These are phyloP conservation scores for Obba rivulosa DNA, from an alignment of 768 basidiomycete genomes.

Conservation along the genomic window DNA sequence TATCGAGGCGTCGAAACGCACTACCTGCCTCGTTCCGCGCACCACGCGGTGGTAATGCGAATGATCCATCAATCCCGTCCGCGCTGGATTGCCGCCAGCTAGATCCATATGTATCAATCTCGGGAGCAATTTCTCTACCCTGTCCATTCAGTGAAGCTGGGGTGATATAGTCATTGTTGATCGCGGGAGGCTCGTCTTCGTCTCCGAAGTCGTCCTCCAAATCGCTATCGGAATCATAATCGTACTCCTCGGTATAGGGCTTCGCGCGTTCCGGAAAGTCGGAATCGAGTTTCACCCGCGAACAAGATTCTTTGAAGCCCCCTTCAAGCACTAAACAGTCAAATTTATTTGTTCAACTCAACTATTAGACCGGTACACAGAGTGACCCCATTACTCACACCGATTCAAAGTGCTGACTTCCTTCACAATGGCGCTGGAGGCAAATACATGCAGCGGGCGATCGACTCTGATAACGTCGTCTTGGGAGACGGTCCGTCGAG, in stretches of 20 bases:
- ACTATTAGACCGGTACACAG: background rate
- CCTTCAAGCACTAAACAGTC: slow-evolving; percentile 8
- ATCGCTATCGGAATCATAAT: slow-evolving; percentile 21
- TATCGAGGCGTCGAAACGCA: too few species aligned
- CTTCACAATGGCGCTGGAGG: slow-evolving; percentile 8
- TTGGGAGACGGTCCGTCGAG: slow-evolving; percentile 1
- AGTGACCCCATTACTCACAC: slow-evolving; percentile 1
- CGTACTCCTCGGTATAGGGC: slow-evolving; percentile 11
- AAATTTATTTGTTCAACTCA: background rate
- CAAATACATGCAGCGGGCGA: slow-evolving; percentile 6
- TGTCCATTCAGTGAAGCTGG: too few species aligned
- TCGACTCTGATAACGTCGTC: slow-evolving; percentile 6
- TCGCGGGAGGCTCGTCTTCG: background rate
- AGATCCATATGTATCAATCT: too few species aligned
- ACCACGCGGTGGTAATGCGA: background rate
- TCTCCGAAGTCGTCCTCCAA: slow-evolving; percentile 18
- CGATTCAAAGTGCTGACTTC: slow-evolving; percentile 7
- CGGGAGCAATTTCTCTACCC: too few species aligned
- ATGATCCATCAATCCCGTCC: background rate
- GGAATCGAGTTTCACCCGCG: background rate
- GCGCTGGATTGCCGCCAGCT: background rate
- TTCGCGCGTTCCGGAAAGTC: slow-evolving; percentile 4
- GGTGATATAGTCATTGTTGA: too few species aligned
- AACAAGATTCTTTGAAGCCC: slow-evolving; percentile 14
- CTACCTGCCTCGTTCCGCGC: background rate